Evolutionary conservation across 495 filamentous ascomycete genomes (phyloP), one percentile per base, ranked within the genome.

Genomic region (Lindgomyces ingoldianus): DNA sequence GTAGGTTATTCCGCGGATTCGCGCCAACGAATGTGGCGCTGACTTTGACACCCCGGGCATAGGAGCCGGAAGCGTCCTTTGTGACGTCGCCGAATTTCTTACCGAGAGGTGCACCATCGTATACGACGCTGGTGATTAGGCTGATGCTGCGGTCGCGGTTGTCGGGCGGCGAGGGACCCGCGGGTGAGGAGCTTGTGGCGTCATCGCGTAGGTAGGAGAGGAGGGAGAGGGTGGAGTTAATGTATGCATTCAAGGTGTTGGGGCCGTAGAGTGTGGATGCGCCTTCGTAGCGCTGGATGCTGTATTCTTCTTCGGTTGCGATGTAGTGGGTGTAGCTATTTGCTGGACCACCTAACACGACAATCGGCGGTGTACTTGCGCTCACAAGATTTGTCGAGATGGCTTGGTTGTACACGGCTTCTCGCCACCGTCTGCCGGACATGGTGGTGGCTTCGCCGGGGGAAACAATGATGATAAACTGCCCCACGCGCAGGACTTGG

Each of bases 281-380:
- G 51, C 94, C 94, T 77, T 98, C 94, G 76, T 97, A 97, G 50
- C 94, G 86, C 75, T 98, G 94, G 56, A 93, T 83, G 16, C 75
- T 74, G 73, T 97, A 98, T 72, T 98, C 94, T 73, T 97, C 91
- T 69, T 91, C 85, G 0, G 94, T 98, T 10, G 91, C 77, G 75
- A 96, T 95, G 74, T 98, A 98, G 73, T 98, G 94, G 14, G 94
- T 91, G 74, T 98, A 98, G 69, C 83, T 91, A 75, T 98, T 98
- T 9, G 93, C 90, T 3, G 93, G 94, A 0, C 90, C 91, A n/a
- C 94, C 94, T 14, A 98, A 79, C 22, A 97, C 90, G 10, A 95
- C 89, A 18, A 91, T 75, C 1, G 91, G 91, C 0, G 82, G 72
- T 10, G 58, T 52, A 21, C 22, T 47, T 1, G 36, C 50, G 11